Conservation (phyloP, 164 flowering plant genomes). For the Vitis rupestris region DNA sequence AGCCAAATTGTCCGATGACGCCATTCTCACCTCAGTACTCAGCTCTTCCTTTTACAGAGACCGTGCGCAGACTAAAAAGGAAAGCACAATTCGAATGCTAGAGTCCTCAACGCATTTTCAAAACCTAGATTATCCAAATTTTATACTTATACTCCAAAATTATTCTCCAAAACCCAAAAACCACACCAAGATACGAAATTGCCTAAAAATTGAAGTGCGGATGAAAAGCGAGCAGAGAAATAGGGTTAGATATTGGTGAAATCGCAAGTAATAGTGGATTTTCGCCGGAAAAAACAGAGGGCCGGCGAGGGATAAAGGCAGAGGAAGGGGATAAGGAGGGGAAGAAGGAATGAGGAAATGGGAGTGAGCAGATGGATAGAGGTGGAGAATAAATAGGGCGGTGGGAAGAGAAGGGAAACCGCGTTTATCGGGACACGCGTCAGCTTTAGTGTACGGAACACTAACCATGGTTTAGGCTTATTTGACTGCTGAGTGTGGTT, state of each 20-base stretch:
- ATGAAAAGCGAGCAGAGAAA: too few relatives aligned
- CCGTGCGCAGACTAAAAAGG: too few relatives aligned
- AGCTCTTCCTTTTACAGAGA: background rate
- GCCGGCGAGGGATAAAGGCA: background rate
- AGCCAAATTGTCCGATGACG: slow-evolving; percentile 59
- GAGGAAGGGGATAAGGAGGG: slow-evolving; percentile 1
- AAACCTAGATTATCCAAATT: too few relatives aligned
- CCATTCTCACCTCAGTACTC: slow-evolving; percentile 20
- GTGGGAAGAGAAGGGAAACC: slow-evolving; percentile 39
- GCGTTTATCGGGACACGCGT: slow-evolving; percentile 69
- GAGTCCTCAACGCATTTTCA: background rate
- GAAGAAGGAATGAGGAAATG: background rate
- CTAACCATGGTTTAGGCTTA: slow-evolving; percentile 16
- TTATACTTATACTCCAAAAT: too few relatives aligned
- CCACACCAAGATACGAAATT: too few relatives aligned
- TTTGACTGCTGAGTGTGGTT: background rate
- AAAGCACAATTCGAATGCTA: background rate
- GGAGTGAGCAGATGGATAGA: background rate
- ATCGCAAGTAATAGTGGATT: background rate
- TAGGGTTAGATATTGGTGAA: too few relatives aligned
- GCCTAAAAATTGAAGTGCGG: too few relatives aligned
- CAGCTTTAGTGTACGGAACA: slow-evolving; percentile 25
- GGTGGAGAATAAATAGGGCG: slow-evolving; percentile 43
- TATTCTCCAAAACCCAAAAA: too few relatives aligned
- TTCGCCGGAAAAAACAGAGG: background rate